Conservation (phyloP, 2,329 filamentous ascomycete species). For the Helotiales sp. region DNA sequence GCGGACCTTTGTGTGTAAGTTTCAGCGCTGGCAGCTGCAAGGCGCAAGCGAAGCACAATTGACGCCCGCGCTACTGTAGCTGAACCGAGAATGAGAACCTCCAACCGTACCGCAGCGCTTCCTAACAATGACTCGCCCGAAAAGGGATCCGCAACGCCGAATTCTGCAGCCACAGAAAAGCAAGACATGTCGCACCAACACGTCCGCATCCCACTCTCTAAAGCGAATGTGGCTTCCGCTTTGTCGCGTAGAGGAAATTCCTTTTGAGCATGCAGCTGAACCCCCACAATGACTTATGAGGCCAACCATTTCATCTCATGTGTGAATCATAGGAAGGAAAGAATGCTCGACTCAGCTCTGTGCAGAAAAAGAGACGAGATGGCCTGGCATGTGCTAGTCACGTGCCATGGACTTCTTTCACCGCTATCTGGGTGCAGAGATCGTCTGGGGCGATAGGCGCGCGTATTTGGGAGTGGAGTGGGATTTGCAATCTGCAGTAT, state of each 20-base stretch:
- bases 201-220: background rate
- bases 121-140: no score
- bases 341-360: background rate
- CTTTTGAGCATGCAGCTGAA: background rate
- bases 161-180: background rate
- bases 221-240: slow-evolving; percentile 2
- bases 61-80: slow-evolving; percentile 10
- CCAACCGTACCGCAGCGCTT: background rate
- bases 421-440: background rate
- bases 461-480: background rate
- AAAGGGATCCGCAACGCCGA: background rate
- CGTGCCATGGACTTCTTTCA: slow-evolving; percentile 1
- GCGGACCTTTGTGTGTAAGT: background rate
- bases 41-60: slow-evolving; percentile 11
- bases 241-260: background rate
- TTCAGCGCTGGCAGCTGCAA: background rate
- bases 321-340: background rate
- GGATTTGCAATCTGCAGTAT: background rate
- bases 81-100: background rate
- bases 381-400: background rate
- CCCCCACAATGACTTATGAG: background rate
- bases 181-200: background rate
- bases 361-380: background rate
- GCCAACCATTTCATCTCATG: background rate
- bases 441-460: background rate